phyloP scores from a whole-genome alignment of 2,329 filamentous ascomycete species.

The Apiospora koreana region DNA sequence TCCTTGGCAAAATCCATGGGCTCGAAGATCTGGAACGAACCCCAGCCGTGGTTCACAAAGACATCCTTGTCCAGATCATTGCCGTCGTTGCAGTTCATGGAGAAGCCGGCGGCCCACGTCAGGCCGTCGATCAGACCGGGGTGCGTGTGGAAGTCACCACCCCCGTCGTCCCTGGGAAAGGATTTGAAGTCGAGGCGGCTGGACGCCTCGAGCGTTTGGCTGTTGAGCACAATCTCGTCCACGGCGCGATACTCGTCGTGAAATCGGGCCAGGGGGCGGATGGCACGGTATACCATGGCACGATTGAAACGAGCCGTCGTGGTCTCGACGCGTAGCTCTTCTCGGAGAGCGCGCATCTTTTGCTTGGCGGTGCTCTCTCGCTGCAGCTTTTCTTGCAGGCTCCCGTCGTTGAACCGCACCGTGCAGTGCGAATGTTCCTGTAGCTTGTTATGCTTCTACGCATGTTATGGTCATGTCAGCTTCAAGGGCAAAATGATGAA shows the following conservation, averaged over 20 bases:
- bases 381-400: too few species aligned
- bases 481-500: too few species aligned
- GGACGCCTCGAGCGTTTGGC: slow-evolving; percentile 24
- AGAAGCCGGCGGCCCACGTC: slow-evolving; percentile 22
- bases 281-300: slow-evolving; percentile 35
- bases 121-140: slow-evolving; percentile 24
- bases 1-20: slow-evolving; percentile 16
- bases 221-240: slow-evolving; percentile 33
- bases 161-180: too few species aligned
- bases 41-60: slow-evolving; percentile 30
- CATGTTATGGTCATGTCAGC: too few species aligned
- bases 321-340: too few species aligned
- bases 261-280: slow-evolving; percentile 29
- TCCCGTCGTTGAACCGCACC: too few species aligned
- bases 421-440: too few species aligned
- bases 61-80: slow-evolving; percentile 24
- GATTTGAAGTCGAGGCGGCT: slow-evolving; percentile 19
- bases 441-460: too few species aligned
- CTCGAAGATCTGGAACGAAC: slow-evolving; percentile 23
- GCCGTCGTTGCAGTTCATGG: slow-evolving; percentile 27
- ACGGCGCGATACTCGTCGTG: slow-evolving; percentile 29
- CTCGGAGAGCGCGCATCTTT: too few species aligned
- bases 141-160: slow-evolving; percentile 26
- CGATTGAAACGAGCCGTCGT: too few species aligned
- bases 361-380: too few species aligned